Evolutionary conservation across 257 asterid species (phyloP).

Genomic region (Sherardia arvensis): DNA sequence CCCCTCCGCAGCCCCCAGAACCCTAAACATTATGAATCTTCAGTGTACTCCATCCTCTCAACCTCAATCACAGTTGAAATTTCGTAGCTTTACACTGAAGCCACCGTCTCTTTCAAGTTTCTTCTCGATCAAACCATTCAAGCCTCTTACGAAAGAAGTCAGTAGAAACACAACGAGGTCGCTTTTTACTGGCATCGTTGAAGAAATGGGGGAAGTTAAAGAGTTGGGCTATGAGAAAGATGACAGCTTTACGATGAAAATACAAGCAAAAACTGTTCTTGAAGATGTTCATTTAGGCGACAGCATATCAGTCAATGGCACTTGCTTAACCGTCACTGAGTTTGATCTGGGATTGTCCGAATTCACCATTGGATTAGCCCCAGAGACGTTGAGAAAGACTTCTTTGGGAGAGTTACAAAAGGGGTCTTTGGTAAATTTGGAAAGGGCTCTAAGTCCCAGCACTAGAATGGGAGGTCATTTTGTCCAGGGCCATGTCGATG

Average conservation of each 20-base stretch:
- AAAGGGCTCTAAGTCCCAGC: slow-evolving; percentile 70
- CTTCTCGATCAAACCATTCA: slow-evolving; percentile 26
- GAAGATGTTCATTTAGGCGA: slow-evolving; percentile 75
- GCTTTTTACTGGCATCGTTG: slow-evolving; percentile 86
- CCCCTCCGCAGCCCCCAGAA: slow-evolving; percentile 8
- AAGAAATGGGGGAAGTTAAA: slow-evolving; percentile 66
- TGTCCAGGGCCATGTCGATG: slow-evolving; percentile 92
- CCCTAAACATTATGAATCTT: slow-evolving; percentile 12
- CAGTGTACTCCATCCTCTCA: slow-evolving; percentile 4
- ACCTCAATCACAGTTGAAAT: slow-evolving; percentile 18
- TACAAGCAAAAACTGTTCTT: slow-evolving; percentile 45
- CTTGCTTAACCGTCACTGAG: slow-evolving; percentile 71
- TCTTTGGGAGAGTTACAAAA: slow-evolving; percentile 43
- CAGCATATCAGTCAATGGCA: slow-evolving; percentile 85
- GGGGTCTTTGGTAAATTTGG: slow-evolving; percentile 69
- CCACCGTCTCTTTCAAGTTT: slow-evolving; percentile 29
- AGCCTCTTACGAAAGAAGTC: slow-evolving; percentile 21
- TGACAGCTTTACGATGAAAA: slow-evolving; percentile 58
- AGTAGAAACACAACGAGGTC: slow-evolving; percentile 28
- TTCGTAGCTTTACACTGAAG: slow-evolving; percentile 19
- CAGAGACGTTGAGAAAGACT: slow-evolving; percentile 74
- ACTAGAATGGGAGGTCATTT: slow-evolving; percentile 93
- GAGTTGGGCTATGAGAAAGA: slow-evolving; percentile 46
- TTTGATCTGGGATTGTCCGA: slow-evolving; percentile 34
- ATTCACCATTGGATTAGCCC: slow-evolving; percentile 68